Percentiles rank a stretch among this genome's conserved stretches.
phyloP scores from a whole-genome alignment of 805 yeast species.

The Candida lessepsii region DNA sequence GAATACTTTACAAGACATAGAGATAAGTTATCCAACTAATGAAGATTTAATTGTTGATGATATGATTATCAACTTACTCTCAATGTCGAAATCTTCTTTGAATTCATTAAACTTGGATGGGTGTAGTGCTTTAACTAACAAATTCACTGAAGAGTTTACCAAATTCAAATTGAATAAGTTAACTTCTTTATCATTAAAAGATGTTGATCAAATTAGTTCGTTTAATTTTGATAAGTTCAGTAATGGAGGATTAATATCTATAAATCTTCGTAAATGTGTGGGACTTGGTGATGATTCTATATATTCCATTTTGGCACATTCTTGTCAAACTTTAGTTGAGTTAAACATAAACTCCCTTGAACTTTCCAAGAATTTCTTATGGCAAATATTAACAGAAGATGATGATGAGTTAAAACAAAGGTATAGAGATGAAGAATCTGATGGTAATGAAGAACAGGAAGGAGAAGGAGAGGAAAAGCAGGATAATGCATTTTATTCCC shows the following conservation, averaged over 20 bases:
- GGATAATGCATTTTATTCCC: constrained; percentile 16
- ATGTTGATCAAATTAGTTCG: constrained; percentile 64
- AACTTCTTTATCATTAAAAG: constrained; percentile 55
- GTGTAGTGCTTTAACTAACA: constrained; percentile 70
- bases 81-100: constrained; percentile 61
- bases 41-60: constrained; percentile 71
- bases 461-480: constrained; percentile 11
- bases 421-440: constrained; percentile 13
- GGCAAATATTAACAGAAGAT: constrained; percentile 42
- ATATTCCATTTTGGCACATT: constrained; percentile 58
- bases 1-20: constrained; percentile 53
- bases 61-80: constrained; percentile 56
- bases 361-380: constrained; percentile 51
- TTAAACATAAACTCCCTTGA: constrained; percentile 74
- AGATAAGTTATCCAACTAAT: constrained; percentile 64
- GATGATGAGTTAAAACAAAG: constrained; percentile 10
- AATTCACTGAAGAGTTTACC: constrained; percentile 54
- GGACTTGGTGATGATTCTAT: constrained; percentile 64
- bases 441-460: constrained; percentile 3
- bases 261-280: constrained; percentile 65
- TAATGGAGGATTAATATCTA: constrained; percentile 54
- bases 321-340: constrained; percentile 63
- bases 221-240: constrained; percentile 61
- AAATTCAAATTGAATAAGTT: constrained; percentile 54
- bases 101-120: constrained; percentile 64